Evolutionary conservation across 1,284 basidiomycete genomes (phyloP).

Genomic region (Ceratobasidium sp.): DNA sequence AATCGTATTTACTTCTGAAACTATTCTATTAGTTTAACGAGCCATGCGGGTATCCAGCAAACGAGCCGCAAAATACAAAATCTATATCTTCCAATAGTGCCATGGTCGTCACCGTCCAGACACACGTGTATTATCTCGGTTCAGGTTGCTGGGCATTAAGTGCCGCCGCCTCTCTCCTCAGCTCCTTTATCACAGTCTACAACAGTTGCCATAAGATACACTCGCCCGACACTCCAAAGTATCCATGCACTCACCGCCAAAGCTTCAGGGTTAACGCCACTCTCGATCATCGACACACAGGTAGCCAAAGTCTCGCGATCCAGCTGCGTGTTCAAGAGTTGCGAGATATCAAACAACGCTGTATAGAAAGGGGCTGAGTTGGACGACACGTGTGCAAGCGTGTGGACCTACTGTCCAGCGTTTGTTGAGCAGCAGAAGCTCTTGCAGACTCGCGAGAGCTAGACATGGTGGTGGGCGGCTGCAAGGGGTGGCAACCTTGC

Average conservation of each 20-base stretch:
- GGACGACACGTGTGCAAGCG: no score
- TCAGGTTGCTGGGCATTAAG: constrained; percentile 20
- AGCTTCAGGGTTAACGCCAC: constrained; percentile 85
- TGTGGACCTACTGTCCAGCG: constrained; percentile 73
- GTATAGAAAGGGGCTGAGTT: constrained; percentile 5
- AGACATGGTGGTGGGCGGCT: constrained; percentile 27
- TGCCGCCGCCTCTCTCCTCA: constrained; percentile 44
- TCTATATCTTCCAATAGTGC: no score
- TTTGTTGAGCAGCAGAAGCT: constrained; percentile 78
- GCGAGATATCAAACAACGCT: constrained; percentile 86
- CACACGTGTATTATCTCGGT: neutral
- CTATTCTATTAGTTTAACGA: no score
- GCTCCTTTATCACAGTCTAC: constrained; percentile 44
- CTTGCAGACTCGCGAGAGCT: constrained; percentile 53
- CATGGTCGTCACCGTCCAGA: neutral
- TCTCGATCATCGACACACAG: constrained; percentile 85
- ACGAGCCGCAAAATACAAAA: no score
- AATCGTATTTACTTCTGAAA: no score
- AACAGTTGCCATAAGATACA: neutral
- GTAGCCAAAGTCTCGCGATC: constrained; percentile 85
- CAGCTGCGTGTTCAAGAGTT: constrained; percentile 81
- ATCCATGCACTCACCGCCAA: constrained; percentile 70
- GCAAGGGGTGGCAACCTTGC: neutral
- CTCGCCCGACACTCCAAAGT: neutral
- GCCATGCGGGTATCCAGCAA: no score